Base-by-base conservation (phyloP, 371 early-diverging fungal genomes). In the Haplosporangium sp. region DNA sequence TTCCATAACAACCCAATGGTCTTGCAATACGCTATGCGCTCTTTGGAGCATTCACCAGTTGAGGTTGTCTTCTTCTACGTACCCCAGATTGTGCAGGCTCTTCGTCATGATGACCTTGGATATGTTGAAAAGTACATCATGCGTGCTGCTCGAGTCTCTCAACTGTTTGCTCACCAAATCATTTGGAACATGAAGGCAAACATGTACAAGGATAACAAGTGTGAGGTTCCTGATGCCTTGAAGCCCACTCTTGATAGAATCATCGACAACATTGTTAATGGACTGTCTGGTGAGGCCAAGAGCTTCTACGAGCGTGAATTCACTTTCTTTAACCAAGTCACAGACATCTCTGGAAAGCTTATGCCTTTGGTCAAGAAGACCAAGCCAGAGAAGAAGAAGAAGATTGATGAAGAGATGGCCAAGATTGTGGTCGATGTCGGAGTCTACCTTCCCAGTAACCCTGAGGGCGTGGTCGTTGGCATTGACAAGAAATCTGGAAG, bases 141-240 rank as follows among this genome's bases (percentile, higher is more conserved):
- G 84, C 91, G 93, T 47, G 95, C 99, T 0, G 99, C 96, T 1
- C 91, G 91, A 69, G 91, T 92, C 1, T 96, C 97, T 7, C 99
- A 97, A 77, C 86, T 96, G 39, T 99, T 99, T 89, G 96, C 98
- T 4, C 99, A 99, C 85, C 99, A 99, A 84, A 97, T 99, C 61
- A 98, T 99, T 57, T 99, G 99, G 99, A 99, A 99, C 82, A 98
- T 99, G 97, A 94, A 97, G 45, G 99, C 99, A 56, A 99, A 99
- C 86, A 91, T 94, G 93, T 98, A 72, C 89, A 94, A 90, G 86
- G 95, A 96, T 77, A 96, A 96, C 72, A 81, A 91, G 85, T 84
- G 89, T 85, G 85, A 74, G 64, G 53, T 74, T 69, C 91, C 94
- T 1, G 96, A 95, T 77, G 44, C 91, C 0, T 82, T 98, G 17